Conservation (phyloP, 495 filamentous ascomycete species). For the Penicillium herquei region DNA sequence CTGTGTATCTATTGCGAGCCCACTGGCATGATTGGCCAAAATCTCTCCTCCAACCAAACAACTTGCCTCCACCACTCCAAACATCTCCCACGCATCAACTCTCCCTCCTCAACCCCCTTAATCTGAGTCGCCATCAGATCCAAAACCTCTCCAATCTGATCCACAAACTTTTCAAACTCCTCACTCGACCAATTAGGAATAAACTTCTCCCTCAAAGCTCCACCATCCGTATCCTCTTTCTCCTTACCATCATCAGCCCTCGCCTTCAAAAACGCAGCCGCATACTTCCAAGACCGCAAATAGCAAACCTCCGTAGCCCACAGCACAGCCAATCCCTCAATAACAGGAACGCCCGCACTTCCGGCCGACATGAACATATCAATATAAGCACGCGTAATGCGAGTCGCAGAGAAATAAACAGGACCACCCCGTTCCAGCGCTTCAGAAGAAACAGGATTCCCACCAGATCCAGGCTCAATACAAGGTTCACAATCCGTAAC, state of each 20-base stretch:
- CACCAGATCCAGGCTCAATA: conserved; percentile 1
- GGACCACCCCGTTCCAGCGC: conserved; percentile 7
- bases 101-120: conserved; percentile 38
- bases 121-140: conserved; percentile 44
- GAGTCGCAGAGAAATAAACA: conserved; percentile 33
- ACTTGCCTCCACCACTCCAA: conserved; percentile 53
- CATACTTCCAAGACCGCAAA: conserved; percentile 58
- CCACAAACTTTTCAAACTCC: conserved; percentile 59
- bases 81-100: conserved; percentile 31
- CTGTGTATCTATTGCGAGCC: no score
- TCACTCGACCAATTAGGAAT: conserved; percentile 65
- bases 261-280: conserved; percentile 34
- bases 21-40: conserved; percentile 24
- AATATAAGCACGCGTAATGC: conserved; percentile 49
- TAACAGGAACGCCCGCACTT: conserved; percentile 41
- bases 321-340: conserved; percentile 68
- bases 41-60: conserved; percentile 51
- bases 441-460: conserved; percentile 17
- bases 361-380: conserved; percentile 55
- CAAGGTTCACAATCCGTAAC: conserved; percentile 2
- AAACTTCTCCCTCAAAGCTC: conserved; percentile 58
- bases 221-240: conserved; percentile 55
- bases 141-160: conserved; percentile 36
- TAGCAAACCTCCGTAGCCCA: conserved; percentile 74
- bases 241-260: conserved; percentile 6